A percentile compares a stretch with the other conserved stretches of the same genome.
These are phyloP conservation scores for Metschnikowia reukaufii DNA, from an alignment of 805 yeast genomes.

Conservation along the genomic window DNA sequence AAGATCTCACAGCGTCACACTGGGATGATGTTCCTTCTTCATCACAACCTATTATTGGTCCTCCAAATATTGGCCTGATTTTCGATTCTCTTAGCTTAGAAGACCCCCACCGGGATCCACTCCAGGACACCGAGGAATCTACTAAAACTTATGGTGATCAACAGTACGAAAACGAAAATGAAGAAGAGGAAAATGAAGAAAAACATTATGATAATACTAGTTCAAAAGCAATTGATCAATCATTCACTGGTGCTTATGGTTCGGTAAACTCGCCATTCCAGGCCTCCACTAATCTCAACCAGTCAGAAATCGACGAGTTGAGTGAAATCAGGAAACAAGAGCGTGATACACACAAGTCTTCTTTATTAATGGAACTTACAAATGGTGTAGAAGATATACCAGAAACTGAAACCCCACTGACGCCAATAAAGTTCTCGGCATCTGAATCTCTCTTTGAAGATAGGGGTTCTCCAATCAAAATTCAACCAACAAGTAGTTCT, in stretches of 20 bases:
- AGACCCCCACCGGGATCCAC: constrained; percentile 17
- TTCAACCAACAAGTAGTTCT: constrained; percentile 2
- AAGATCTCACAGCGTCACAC: constrained; percentile 53
- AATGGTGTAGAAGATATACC: constrained; percentile 11
- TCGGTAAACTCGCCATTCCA: neutral
- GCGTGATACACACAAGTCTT: constrained; percentile 27
- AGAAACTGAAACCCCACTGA: constrained; percentile 10
- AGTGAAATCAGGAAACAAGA: constrained; percentile 37
- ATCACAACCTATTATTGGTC: constrained; percentile 1
- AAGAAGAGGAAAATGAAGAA: neutral
- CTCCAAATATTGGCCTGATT: constrained; percentile 11
- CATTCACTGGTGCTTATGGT: neutral
- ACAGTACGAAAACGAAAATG: constrained; percentile 9
- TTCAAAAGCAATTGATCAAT: neutral
- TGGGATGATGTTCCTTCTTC: constrained; percentile 61
- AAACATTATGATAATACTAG: neutral
- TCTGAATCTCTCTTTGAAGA: constrained; percentile 36
- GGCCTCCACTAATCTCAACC: constrained; percentile 10
- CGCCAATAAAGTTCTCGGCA: constrained; percentile 19
- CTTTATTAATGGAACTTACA: constrained; percentile 17
- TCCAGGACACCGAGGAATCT: constrained; percentile 22
- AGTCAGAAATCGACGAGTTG: constrained; percentile 22
- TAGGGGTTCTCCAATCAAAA: constrained; percentile 30
- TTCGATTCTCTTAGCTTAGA: constrained; percentile 18
- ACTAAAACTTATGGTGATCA: constrained; percentile 14